Evolutionary conservation across 257 asterid genomes (phyloP).

Genomic region (Agastache rugosa): DNA sequence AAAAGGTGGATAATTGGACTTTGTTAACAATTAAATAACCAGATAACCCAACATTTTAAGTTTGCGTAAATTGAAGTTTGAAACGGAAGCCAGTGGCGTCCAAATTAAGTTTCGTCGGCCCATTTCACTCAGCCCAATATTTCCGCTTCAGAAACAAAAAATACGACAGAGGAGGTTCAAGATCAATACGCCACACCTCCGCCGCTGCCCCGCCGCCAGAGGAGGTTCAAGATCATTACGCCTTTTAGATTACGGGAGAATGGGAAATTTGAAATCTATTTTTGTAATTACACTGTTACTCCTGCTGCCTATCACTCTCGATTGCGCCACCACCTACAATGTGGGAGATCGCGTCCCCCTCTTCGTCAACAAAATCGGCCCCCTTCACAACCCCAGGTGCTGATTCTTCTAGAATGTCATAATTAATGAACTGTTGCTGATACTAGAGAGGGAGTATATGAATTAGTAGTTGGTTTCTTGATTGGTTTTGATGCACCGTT

Average conservation of each 20-base stretch:
- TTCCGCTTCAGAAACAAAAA: background rate
- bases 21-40: too few species aligned
- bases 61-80: background rate
- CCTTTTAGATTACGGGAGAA: slow-evolving; percentile 39
- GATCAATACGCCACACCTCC: slow-evolving; percentile 27
- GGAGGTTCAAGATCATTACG: slow-evolving; percentile 16
- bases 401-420: background rate
- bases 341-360: slow-evolving; percentile 77
- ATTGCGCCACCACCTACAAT: slow-evolving; percentile 58
- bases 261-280: slow-evolving; percentile 40
- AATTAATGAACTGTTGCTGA: background rate
- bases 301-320: slow-evolving; percentile 33
- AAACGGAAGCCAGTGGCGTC: background rate
- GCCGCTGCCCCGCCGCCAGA: background rate
- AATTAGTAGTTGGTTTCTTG: background rate
- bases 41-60: background rate
- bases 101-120: background rate
- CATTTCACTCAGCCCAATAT: background rate
- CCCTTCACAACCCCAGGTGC: slow-evolving; percentile 90
- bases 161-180: background rate
- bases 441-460: background rate
- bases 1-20: background rate
- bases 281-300: slow-evolving; percentile 38
- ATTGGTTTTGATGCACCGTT: slow-evolving; percentile 2
- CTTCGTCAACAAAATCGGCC: slow-evolving; percentile 79